A percentile compares a stretch with the other conserved stretches of the same genome.
These are phyloP conservation scores for Phaeophleospora eucalypticola DNA, from an alignment of 2,329 filamentous ascomycete genomes.

Conservation along the genomic window DNA sequence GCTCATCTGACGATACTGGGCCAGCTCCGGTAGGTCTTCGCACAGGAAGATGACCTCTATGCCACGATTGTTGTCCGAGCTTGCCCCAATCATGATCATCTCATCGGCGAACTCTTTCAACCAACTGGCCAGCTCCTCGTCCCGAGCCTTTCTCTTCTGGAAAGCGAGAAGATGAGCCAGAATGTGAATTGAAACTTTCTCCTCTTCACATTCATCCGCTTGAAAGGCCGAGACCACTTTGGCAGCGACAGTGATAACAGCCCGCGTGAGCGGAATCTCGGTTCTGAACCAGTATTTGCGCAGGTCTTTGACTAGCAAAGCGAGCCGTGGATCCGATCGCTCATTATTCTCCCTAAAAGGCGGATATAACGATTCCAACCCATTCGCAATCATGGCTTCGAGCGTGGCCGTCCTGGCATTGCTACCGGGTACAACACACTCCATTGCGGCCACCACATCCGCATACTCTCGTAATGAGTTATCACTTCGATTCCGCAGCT, in stretches of 20 bases:
- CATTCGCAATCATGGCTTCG: conserved; percentile 2
- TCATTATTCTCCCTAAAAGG: not conserved
- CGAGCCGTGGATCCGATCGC: conserved; percentile 1
- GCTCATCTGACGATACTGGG: not conserved
- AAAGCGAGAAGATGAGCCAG: conserved; percentile 7
- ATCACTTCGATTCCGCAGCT: not conserved
- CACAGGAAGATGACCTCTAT: not conserved
- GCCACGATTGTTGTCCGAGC: not conserved
- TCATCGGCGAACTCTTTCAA: not conserved
- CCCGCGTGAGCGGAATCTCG: conserved; percentile 2
- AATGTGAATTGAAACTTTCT: conserved; percentile 1
- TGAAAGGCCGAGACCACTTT: conserved; percentile 6
- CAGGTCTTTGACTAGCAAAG: conserved; percentile 1
- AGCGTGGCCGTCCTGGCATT: conserved; percentile 2
- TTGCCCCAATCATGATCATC: conserved; percentile 1
- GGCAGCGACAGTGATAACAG: conserved; percentile 8
- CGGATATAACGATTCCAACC: conserved; percentile 14
- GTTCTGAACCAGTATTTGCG: conserved; percentile 5
- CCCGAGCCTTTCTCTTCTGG: conserved; percentile 3
- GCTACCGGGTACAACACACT: conserved; percentile 5
- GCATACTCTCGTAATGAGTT: conserved; percentile 3
- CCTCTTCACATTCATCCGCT: not conserved
- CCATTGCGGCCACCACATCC: conserved; percentile 7
- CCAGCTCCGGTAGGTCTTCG: not conserved
- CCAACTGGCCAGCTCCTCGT: conserved; percentile 5